Evolutionary conservation across 1,284 basidiomycete genomes (phyloP), one percentile per base, ranked within the genome.

Genomic region (Cryptococcus jaspeensis): DNA sequence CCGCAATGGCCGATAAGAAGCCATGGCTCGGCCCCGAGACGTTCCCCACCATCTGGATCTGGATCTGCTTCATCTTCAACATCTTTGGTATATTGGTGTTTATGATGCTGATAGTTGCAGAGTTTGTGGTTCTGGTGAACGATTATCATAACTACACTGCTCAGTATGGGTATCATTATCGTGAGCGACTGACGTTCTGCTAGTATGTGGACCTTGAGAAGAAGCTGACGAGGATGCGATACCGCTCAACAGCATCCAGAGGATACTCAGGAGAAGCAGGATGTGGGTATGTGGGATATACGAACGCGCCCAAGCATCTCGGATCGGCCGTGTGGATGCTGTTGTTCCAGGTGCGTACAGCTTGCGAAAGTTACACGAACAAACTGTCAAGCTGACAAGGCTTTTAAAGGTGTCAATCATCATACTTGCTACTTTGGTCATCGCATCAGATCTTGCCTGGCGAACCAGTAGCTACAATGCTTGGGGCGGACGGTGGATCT

Each of bases 361-460:
- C 52, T 16, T 22, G 5, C 16, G 6, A 20, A 16, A 15, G 15
- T n/a, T n/a, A n/a, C n/a, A n/a, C n/a, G 12, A 4, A 8, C 20
- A 32, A 18, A 4, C 16, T 28, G 16, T 16, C 32, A 28, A 20
- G 20, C 45, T 52, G 18, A 41, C 55, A 40, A n/a, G n/a, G 37
- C 50, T 9, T 48, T 47, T 7, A 12, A 20, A 65, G 58, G 47
- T 63, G 11, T 58, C 61, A 16, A 60, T 67, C 50, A 56, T 67
- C 41, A 52, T 64, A 28, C 53, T 67, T 12, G 46, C 58, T 16
- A 62, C 62, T 16, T 18, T 65, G 4, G 62, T 58, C 2, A 52
- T 70, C n/a, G 66, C 59, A 7, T 61, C 61, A 2, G 64, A 65
- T 37, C 52, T 63, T 12, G 61, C 61, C 15, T 65, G 64, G 64